Base-by-base conservation (phyloP, 1,284 basidiomycete species). In the Trichosporon asahii region DNA sequence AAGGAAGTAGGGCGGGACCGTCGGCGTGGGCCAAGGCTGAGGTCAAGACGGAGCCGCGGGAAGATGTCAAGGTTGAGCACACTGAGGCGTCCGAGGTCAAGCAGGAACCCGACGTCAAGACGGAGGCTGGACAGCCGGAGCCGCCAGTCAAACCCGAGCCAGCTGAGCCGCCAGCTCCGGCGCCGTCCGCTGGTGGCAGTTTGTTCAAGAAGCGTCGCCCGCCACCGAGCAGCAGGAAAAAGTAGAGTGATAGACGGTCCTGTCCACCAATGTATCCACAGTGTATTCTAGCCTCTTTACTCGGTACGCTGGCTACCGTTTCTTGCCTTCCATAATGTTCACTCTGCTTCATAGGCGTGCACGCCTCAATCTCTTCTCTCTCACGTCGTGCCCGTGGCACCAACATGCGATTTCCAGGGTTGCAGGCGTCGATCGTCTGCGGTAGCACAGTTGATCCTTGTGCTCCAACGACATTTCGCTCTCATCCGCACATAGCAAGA, bases 151-250 rank as follows among this genome's bases (percentile, higher is more conserved):
- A 77, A 70, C 53, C 72, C 14, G 69, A 71, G 53, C 40, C 37
- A 9, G 35, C 44, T 9, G 53, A 61, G 37, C 29, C 46, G 14
- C 25, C 46, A 14, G 61, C 66, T 8, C 18, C 75, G 5, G 67
- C 71, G 3, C 29, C 69, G 15, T 21, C 76, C 25, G 65, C 72
- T 15, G 68, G 70, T 2, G 64, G 66, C 4, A 75, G 76, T 25
- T 72, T 84, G 74, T 84, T 84, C 81, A 84, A 83, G 74, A 84
- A 84, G 71, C 79, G 83, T n/a, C 71, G 82, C 40, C 80, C 81
- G 15, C 76, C 81, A 27, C 81, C 81, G 2, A 73, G 77, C 0
- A 73, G 72, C 18, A 70, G 79, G 12, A 81, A 81, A 68, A 81
- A 79, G 75, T 81, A 75, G 71, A 53, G 9, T 44, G 64, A 12